Evolutionary conservation across 2,329 filamentous ascomycete species (phyloP).

Genomic region (Aspergillus sp.): DNA sequence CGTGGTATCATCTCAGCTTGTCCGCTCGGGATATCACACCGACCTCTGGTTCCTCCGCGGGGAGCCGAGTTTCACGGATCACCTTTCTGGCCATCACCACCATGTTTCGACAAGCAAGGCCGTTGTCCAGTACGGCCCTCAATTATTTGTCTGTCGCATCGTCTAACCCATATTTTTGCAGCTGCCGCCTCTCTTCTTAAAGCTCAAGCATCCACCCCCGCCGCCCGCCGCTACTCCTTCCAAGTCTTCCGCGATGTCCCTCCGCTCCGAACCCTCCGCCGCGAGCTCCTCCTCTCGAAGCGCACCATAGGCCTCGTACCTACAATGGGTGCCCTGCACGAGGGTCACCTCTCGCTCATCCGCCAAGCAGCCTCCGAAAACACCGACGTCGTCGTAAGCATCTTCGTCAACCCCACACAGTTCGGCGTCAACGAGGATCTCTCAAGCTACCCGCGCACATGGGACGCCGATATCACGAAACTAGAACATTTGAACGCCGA

Average conservation of each 20-base stretch:
- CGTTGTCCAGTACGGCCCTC: conserved; percentile 28
- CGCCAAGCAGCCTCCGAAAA: conserved; percentile 80
- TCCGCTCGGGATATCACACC: neutral
- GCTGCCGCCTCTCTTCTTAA: conserved; percentile 26
- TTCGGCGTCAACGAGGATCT: conserved; percentile 90
- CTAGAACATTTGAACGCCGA: conserved; percentile 69
- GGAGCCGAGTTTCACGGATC: conserved; percentile 12
- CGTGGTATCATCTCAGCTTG: neutral
- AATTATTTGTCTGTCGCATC: neutral
- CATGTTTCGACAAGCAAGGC: conserved; percentile 32
- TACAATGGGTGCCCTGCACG: conserved; percentile 97
- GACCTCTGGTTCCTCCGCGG: conserved; percentile 5
- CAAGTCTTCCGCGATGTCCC: conserved; percentile 72
- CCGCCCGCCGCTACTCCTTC: conserved; percentile 26
- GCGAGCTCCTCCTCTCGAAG: conserved; percentile 63
- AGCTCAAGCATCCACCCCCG: conserved; percentile 5
- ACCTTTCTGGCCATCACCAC: conserved; percentile 15
- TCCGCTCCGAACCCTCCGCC: conserved; percentile 68
- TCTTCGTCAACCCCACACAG: conserved; percentile 96
- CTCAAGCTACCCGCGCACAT: conserved; percentile 84
- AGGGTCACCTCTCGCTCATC: conserved; percentile 83
- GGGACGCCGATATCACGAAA: conserved; percentile 71
- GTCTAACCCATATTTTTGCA: conserved; percentile 14
- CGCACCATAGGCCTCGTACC: conserved; percentile 84
- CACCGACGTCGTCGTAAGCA: conserved; percentile 82